These are phyloP conservation scores for Coccomyxa sp. DNA, from an alignment of 139 green algal genomes.

Conservation along the genomic window DNA sequence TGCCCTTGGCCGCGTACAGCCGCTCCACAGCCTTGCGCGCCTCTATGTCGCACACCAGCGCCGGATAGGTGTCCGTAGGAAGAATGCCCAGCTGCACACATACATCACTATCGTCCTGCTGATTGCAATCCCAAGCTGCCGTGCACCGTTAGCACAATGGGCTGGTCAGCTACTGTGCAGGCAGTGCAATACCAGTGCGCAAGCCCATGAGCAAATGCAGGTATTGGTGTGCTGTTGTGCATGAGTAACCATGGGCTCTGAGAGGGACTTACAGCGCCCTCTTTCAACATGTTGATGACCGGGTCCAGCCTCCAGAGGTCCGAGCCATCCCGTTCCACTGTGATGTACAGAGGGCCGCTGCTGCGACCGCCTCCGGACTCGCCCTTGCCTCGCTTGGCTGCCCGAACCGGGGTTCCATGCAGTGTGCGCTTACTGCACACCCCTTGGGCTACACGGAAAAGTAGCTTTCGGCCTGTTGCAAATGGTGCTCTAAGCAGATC, in stretches of 20 bases:
- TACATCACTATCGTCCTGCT: neutral
- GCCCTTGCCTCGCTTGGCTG: neutral
- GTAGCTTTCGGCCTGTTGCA: too few species aligned
- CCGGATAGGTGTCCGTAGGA: constrained; percentile 80
- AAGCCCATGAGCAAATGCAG: neutral
- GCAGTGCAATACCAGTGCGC: neutral
- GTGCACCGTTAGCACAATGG: neutral
- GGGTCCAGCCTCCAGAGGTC: constrained; percentile 71
- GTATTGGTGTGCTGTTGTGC: neutral
- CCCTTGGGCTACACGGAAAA: too few species aligned
- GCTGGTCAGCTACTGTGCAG: neutral
- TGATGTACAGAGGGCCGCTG: neutral
- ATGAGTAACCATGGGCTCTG: neutral
- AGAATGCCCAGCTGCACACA: constrained; percentile 74
- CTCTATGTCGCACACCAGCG: constrained; percentile 74
- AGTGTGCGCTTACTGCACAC: too few species aligned
- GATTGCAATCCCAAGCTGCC: neutral
- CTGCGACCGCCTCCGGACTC: neutral
- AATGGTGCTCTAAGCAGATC: too few species aligned
- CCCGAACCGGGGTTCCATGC: too few species aligned
- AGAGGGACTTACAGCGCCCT: constrained; percentile 44
- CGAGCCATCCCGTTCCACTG: constrained; percentile 52
- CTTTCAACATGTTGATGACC: constrained; percentile 44
- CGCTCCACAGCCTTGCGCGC: constrained; percentile 58
- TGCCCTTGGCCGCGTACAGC: constrained; percentile 68